Evolutionary conservation across 805 yeast genomes (phyloP).

Genomic region (Ogataea angusta): DNA sequence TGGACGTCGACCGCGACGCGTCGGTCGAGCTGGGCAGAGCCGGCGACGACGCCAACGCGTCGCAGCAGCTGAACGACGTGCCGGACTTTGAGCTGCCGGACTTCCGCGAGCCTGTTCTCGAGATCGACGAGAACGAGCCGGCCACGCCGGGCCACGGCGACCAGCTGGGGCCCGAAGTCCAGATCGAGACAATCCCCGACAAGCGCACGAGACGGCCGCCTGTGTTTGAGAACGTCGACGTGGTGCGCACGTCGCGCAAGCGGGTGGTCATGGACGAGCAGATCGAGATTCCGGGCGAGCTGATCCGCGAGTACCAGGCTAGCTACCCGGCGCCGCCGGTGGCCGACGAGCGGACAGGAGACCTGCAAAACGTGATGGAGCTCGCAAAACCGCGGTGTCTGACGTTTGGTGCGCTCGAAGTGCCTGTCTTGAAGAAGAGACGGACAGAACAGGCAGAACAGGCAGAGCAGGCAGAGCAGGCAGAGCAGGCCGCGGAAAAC

Average conservation of each 20-base stretch:
- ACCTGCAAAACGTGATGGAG: constrained; percentile 6
- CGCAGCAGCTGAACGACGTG: constrained; percentile 33
- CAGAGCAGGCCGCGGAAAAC: constrained; percentile 15
- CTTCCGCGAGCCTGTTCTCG: constrained; percentile 26
- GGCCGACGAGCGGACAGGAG: background rate
- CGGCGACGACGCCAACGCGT: constrained; percentile 24
- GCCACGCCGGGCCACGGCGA: constrained; percentile 13
- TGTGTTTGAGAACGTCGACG: constrained; percentile 34
- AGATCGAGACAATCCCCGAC: constrained; percentile 6
- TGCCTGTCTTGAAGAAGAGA: constrained; percentile 16
- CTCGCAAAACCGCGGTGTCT: constrained; percentile 11
- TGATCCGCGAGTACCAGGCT: constrained; percentile 31
- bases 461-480: background rate
- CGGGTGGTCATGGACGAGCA: constrained; percentile 44
- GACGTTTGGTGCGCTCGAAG: constrained; percentile 13
- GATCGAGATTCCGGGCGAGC: constrained; percentile 43
- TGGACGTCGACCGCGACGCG: constrained; percentile 30
- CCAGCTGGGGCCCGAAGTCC: constrained; percentile 2
- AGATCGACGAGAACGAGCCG: constrained; percentile 19
- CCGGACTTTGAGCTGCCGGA: constrained; percentile 42
- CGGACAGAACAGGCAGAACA: constrained; percentile 6
- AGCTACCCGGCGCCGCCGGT: constrained; percentile 23
- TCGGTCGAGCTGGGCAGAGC: constrained; percentile 58
- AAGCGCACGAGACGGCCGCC: constrained; percentile 29
- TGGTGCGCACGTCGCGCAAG: constrained; percentile 47